Evolutionary conservation across 2,329 filamentous ascomycete species (phyloP), one percentile per base, ranked within the genome.

Genomic region (Ceratocystis diversiconidia): DNA sequence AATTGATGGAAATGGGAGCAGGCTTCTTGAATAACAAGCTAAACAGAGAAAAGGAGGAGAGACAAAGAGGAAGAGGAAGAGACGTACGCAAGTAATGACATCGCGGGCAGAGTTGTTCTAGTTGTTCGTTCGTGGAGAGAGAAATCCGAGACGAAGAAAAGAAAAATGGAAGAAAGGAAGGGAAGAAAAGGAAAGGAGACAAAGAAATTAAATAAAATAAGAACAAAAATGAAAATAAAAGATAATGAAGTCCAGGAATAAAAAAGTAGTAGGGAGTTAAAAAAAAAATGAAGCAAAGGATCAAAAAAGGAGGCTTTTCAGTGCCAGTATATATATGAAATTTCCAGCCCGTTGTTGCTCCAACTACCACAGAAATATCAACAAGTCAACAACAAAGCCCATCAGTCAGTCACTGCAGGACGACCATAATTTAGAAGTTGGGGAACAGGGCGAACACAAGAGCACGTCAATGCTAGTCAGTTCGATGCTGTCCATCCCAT

Each of bases 31-130:
- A 36, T 22, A 25, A 7, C 8, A 6, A 61, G 19, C 17, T n/a
- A 22, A 22, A 3, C 28, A 30, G 44, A 55, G 7, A n/a, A 19
- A 25, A 32, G 5, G 36, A 44, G 19, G 32, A 32, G 30, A 32
- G 30, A 32, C 30, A 32, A 6, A 32, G 30, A 32, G 30, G 30
- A 32, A 7, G 22, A 63, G 32, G 44, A 44, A 28, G 10, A 61
- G 44, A 67, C 66, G 41, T 67, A 67, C 66, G 63, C 59, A 65
- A 67, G 60, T 59, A 67, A 22, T 43, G 66, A 67, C 66, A 67
- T 67, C 28, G 43, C 43, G 50, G 63, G 44, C 43, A 41, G 36
- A 52, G 48, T 10, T 12, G 30, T 62, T 17, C 12, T 12, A 17
- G 32, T 2, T 7, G 60, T 43, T 28, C 19, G 48, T 8, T 12